Base-by-base conservation (phyloP, 768 basidiomycete genomes). In the Punctularia strigosozonata region DNA sequence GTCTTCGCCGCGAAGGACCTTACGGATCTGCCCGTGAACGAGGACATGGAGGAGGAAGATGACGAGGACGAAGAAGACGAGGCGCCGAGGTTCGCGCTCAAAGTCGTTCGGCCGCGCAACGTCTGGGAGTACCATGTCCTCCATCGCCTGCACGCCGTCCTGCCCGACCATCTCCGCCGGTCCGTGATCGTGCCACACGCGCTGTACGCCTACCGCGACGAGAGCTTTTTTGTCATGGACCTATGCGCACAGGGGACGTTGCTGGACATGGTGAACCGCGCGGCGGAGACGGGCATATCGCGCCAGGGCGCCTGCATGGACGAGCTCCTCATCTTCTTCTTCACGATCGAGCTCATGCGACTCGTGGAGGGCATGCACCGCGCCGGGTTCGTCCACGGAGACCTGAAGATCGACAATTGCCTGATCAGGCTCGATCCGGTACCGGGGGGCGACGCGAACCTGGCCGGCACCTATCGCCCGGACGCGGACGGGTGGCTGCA, bases 381-480 rank as follows among this genome's bases (percentile, higher is more conserved):
- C 13, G 63, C 69, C 0, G 87, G 89, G 8, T 87, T 98, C 63
- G 86, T 99, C 48, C 95, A 99, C 51, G 94, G 95, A 23, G 95
- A 99, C 61, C 71, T 99, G 46, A 99, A 99, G 66, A 95, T 98
- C 57, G 95, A 99, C 62, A 99, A 99, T 61, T 95, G 92, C 55
- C 71, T 99, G n/a, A 66, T 98, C 6, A 78, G 95, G 4, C 69
- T 99, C 32, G 83, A 89, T 46, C 83, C 87, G 37, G 77, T 84
- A 4, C 79, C 80, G 2, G 79, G 78, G 3, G 77, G 78, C 1
- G 58, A 70, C 1, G 65, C 78, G 0, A 68, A 74, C 1, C 89
- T 92, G 80, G 71, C 77, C 1, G 61, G 72, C 36, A 59, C 65
- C n/a, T 98, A 97, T 62, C 74, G 80, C 41, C 75, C 81, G 1